Base-by-base conservation (phyloP, 2,329 filamentous ascomycete species). In the Aspergillus fumigatiaffinis region DNA sequence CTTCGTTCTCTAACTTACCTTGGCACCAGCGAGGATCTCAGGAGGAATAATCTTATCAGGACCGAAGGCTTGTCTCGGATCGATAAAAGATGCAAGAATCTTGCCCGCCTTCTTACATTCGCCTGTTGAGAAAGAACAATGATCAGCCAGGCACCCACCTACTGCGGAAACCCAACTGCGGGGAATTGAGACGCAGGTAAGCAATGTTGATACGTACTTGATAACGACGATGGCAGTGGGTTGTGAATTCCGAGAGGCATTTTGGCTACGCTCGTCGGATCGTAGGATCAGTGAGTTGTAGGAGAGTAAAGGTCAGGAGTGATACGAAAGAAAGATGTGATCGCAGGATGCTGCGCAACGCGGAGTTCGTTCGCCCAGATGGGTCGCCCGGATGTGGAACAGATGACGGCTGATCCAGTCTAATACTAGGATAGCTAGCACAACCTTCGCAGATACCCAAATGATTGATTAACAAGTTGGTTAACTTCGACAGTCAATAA, bases 1-100 rank as follows among this genome's bases (percentile, higher is more conserved):
- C 7, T 20, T 32, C 1, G 28, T 35, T 53, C 21, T 12, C 21
- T 38, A 28, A 57, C 63, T 58, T 77, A 91, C 89, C 86, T 99
- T 97, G 69, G 94, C 94, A 75, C 91, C 91, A 63, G 89, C 89
- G 67, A 99, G 87, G 66, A 99, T 84, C 53, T 88, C 84, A 7
- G 93, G 92, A 51, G 94, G 94, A 67, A 99, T 99, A 73, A 99
- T 87, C 77, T 97, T 97, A 76, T 97, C 94, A 55, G 94, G 93
- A 5, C 93, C 92, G 74, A 97, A 96, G 21, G 93, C 80, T 79
- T 97, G 93, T 71, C 87, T 85, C 21, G 94, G 94, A 73, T 97
- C 94, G 73, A 97, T 85, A 74, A 99, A 99, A 12, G 92, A 96
- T 49, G 90, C 85, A 66, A 99, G 84, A 70, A 97, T 97, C 82